Evolutionary conservation across 345 rosid genomes (phyloP).

Genomic region (Sapria himalayana): DNA sequence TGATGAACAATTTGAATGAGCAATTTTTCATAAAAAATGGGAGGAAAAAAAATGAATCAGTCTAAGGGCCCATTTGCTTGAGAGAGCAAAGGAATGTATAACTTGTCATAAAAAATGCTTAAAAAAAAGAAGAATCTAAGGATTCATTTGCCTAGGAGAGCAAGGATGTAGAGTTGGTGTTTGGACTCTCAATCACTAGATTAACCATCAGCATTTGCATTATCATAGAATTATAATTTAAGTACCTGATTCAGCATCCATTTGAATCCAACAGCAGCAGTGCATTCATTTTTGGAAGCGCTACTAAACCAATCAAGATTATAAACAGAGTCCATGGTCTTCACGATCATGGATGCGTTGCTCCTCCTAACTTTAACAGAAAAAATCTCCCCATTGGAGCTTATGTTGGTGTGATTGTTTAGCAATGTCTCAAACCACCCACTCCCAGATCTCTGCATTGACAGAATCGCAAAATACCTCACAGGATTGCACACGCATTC

Average conservation of each 20-base stretch:
- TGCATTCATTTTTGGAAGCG: slow-evolving; percentile 96
- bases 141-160: too few species aligned
- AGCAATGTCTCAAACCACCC: slow-evolving; percentile 98
- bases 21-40: too few species aligned
- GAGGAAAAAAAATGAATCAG: too few species aligned
- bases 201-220: too few species aligned
- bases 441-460: slow-evolving; percentile 99
- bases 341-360: slow-evolving; percentile 45
- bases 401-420: slow-evolving; percentile 83
- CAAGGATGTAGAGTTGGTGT: too few species aligned
- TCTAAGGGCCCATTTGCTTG: too few species aligned
- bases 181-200: too few species aligned
- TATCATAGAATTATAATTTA: too few species aligned
- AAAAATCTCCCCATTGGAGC: slow-evolving; percentile 94
- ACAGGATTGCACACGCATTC: slow-evolving; percentile 87
- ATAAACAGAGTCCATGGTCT: slow-evolving; percentile 66
- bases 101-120: too few species aligned
- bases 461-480: slow-evolving; percentile 78
- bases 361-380: slow-evolving; percentile 80
- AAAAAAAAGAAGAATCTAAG: too few species aligned
- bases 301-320: slow-evolving; percentile 85
- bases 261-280: slow-evolving; percentile 88
- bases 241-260: slow-evolving; percentile 99
- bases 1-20: too few species aligned
- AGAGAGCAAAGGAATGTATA: too few species aligned